A percentile compares a stretch with the other conserved stretches of the same genome.
Conservation (phyloP, 441 rosid species). For the Adansonia gregorii region DNA sequence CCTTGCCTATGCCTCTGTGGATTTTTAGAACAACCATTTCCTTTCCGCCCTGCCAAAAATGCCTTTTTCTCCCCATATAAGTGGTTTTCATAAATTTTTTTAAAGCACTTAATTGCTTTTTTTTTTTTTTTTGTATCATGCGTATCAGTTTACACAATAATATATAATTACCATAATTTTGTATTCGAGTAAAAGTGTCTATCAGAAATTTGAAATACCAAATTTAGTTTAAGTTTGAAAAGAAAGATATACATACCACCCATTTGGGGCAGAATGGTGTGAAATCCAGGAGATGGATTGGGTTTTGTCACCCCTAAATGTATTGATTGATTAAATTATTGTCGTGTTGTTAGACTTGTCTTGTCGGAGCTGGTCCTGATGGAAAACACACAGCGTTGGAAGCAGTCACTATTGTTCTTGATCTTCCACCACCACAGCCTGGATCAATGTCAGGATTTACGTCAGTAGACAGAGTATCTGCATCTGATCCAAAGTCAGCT, state of each 20-base stretch:
- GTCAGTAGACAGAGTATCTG: constrained; percentile 90
- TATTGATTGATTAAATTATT: constrained; percentile 20
- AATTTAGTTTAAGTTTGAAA: neutral
- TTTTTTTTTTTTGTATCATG: neutral
- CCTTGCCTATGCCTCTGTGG: neutral
- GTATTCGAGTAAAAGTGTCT: neutral
- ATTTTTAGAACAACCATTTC: neutral
- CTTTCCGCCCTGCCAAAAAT: neutral
- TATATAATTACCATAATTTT: neutral
- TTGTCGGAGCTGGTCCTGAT: constrained; percentile 99
- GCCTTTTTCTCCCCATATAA: neutral
- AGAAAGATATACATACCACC: neutral
- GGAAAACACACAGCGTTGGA: constrained; percentile 99
- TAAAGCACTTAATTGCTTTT: neutral
- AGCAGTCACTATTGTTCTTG: constrained; percentile 99
- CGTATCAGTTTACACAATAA: neutral
- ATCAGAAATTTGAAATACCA: neutral
- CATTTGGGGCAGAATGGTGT: neutral
- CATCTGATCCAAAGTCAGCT: constrained; percentile 99
- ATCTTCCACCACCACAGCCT: constrained; percentile 98
- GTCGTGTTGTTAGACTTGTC: constrained; percentile 74
- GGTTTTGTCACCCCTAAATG: neutral
- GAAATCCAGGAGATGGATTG: neutral
- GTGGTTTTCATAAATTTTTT: neutral
- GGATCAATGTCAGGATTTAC: constrained; percentile 93